These are phyloP conservation scores for Penicillium desertorum DNA, from an alignment of 495 filamentous ascomycete genomes.

Conservation along the genomic window DNA sequence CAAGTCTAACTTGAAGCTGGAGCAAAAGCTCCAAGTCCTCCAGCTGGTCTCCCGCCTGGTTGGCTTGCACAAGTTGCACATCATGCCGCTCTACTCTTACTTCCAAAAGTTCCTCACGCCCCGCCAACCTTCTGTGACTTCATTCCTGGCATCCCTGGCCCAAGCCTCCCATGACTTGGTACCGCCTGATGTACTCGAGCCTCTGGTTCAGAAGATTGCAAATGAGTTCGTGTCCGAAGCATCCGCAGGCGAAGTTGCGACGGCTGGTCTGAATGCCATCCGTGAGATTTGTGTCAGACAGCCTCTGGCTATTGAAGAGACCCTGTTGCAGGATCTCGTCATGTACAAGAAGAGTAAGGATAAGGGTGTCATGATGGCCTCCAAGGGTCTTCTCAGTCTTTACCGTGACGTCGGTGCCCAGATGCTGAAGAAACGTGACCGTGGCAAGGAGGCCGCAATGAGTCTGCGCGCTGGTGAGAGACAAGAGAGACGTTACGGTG, in stretches of 20 bases:
- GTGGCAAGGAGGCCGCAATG: constrained; percentile 92
- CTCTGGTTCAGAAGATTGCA: constrained; percentile 90
- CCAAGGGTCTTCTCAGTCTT: constrained; percentile 82
- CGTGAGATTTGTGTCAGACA: constrained; percentile 90
- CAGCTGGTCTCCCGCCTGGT: constrained; percentile 89
- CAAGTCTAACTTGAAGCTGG: constrained; percentile 84
- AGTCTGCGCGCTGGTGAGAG: constrained; percentile 66
- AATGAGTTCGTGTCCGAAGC: constrained; percentile 98
- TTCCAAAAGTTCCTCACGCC: constrained; percentile 84
- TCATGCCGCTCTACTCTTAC: constrained; percentile 84
- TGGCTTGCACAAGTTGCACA: constrained; percentile 84
- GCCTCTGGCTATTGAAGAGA: constrained; percentile 92
- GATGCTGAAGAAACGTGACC: constrained; percentile 84
- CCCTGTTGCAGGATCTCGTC: constrained; percentile 91
- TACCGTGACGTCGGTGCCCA: constrained; percentile 88
- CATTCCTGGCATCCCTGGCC: constrained; percentile 88
- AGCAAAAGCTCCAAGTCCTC: constrained; percentile 83
- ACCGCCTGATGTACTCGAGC: constrained; percentile 90
- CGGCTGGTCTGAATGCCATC: constrained; percentile 92
- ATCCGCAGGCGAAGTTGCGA: constrained; percentile 82
- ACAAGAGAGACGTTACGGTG: constrained; percentile 72
- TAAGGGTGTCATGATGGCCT: constrained; percentile 97
- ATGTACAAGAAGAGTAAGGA: constrained; percentile 97
- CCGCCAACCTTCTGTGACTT: constrained; percentile 88
- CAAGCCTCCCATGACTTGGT: constrained; percentile 90